Evolutionary conservation across 495 filamentous ascomycete species (phyloP).

Genomic region (Hyphodiscus hymeniophilus): DNA sequence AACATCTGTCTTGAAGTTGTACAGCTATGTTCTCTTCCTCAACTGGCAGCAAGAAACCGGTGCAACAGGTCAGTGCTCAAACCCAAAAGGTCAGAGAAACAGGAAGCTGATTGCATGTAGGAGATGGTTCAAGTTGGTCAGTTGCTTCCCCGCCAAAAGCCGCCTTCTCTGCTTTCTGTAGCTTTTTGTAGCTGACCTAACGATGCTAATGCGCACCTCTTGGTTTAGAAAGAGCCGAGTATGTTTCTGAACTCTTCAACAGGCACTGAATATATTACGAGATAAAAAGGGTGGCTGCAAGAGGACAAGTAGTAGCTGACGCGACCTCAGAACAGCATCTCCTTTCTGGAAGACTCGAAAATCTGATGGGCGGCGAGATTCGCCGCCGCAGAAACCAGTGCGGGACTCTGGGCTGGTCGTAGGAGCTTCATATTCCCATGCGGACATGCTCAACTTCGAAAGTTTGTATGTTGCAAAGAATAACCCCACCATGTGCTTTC

Average conservation of each 20-base stretch:
- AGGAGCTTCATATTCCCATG: constrained; percentile 93
- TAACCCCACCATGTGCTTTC: neutral
- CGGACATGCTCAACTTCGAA: constrained; percentile 85
- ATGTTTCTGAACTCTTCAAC: constrained; percentile 10
- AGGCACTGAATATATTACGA: neutral
- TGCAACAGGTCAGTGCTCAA: constrained; percentile 56
- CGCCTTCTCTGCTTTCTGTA: neutral
- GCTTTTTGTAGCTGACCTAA: neutral
- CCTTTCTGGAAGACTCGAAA: constrained; percentile 80
- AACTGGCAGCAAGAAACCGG: constrained; percentile 56
- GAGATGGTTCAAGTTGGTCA: constrained; percentile 99
- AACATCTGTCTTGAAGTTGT: constrained; percentile 10
- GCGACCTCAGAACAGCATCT: constrained; percentile 55
- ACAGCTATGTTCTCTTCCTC: constrained; percentile 47
- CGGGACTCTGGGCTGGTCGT: constrained; percentile 73
- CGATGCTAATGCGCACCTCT: constrained; percentile 10
- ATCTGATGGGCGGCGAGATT: constrained; percentile 35
- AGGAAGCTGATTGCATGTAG: constrained; percentile 38
- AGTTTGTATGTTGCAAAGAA: constrained; percentile 23
- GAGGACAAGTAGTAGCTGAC: neutral
- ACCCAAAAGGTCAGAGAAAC: neutral
- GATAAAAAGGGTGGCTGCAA: neutral
- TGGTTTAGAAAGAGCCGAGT: constrained; percentile 24
- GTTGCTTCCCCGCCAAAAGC: constrained; percentile 5
- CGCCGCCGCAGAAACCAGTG: constrained; percentile 42